Evolutionary conservation across 352 stramenopile genomes (phyloP), one percentile per base, ranked within the genome.

Genomic region (Phytophthora sp.): DNA sequence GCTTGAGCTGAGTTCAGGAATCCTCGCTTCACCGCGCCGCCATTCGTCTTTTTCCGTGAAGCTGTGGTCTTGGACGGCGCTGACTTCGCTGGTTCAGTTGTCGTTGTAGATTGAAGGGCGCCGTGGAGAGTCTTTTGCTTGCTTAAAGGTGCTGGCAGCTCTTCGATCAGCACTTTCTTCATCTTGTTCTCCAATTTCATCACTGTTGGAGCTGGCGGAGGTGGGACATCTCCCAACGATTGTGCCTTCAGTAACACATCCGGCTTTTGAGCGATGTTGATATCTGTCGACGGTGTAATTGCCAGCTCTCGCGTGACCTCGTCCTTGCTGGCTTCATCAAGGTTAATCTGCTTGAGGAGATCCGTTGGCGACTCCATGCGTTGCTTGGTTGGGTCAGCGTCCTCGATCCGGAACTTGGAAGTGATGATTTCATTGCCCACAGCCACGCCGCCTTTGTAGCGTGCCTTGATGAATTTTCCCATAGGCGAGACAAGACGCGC

Each of bases 401-500:
- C 61, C 9, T 89, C 73, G 16, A 95, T 82, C 16, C 78, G 74
- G 41, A 95, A 95, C 52, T 91, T 89, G 38, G 83, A 72, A n/a
- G 87, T 91, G 63, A 92, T 79, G 52, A 92, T 89, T 27, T 94
- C 80, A 15, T 16, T 68, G 3, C 80, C 81, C 13, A 82, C 64
- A 9, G 39, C 62, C 13, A 88, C 80, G 13, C 87, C 85, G 12
- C 87, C 85, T 69, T 95, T 95, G 76, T 95, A 95, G 7, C 66
- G 66, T 18, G 80, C 90, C 72, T 95, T 95, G 73, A 94, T 95
- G 57, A 91, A 88, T 52, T 93, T 95, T 7, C 85, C 82, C 15
- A 70, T 62, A 0, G 65, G 59, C 11, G 69, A 65, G 23, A 79
- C 74, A 20, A 88, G 69, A 18, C 57, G 46, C 36, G 89, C 62